Percentiles rank a stretch among this genome's conserved stretches.
These are phyloP conservation scores for Ophiostoma fasciatum DNA, from an alignment of 2,329 filamentous ascomycete species.

Conservation along the genomic window DNA sequence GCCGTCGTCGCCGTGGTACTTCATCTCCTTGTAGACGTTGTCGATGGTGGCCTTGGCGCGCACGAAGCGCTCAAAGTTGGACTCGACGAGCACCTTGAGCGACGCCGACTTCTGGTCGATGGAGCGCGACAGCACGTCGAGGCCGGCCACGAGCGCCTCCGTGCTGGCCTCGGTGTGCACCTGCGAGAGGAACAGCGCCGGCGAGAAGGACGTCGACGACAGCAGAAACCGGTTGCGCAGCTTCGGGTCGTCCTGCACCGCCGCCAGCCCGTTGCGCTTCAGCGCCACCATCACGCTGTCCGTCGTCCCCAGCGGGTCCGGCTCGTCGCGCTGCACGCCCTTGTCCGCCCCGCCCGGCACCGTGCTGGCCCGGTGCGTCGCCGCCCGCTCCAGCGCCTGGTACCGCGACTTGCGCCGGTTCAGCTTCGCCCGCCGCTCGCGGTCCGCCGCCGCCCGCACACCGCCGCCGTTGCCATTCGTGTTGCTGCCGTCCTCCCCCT, in stretches of 20 bases:
- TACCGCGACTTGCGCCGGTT: slow-evolving; percentile 62
- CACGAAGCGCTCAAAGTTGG: slow-evolving; percentile 97
- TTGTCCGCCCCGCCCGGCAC: slow-evolving; percentile 50
- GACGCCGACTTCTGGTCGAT: slow-evolving; percentile 98
- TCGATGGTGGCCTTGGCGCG: slow-evolving; percentile 95
- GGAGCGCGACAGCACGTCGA: slow-evolving; percentile 74
- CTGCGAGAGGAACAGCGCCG: slow-evolving; percentile 79
- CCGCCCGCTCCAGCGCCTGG: slow-evolving; percentile 65
- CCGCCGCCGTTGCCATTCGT: too few relatives aligned
- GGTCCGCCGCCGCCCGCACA: slow-evolving; percentile 31
- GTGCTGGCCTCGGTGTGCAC: slow-evolving; percentile 80
- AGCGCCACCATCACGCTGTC: slow-evolving; percentile 76
- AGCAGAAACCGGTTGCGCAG: slow-evolving; percentile 84
- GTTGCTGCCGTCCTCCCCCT: slow-evolving; percentile 36
- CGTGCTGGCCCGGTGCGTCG: slow-evolving; percentile 51
- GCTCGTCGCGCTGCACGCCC: slow-evolving; percentile 71
- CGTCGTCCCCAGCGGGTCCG: slow-evolving; percentile 76
- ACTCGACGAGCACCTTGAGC: slow-evolving; percentile 89
- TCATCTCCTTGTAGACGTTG: slow-evolving; percentile 98
- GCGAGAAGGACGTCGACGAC: slow-evolving; percentile 90
- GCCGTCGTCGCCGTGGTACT: slow-evolving; percentile 48
- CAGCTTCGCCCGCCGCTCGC: slow-evolving; percentile 30
- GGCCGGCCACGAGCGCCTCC: slow-evolving; percentile 60
- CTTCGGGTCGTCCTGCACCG: slow-evolving; percentile 65
- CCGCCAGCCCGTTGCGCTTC: slow-evolving; percentile 56